Conservation (phyloP, 2,329 filamentous ascomycete species). For the Xylariales sp. region DNA sequence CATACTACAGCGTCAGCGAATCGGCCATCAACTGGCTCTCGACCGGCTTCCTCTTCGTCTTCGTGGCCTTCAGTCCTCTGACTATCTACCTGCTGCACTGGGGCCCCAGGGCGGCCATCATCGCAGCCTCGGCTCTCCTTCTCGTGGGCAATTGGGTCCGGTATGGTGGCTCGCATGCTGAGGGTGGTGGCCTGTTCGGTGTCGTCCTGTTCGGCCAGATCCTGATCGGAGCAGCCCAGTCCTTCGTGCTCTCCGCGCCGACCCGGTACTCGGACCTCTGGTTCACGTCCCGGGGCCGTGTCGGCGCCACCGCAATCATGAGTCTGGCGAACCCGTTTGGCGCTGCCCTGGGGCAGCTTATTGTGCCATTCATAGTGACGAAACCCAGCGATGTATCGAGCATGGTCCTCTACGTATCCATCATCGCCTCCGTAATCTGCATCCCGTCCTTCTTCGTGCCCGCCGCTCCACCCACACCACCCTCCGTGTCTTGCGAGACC, state of each 20-base stretch:
- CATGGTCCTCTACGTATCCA: conserved; percentile 72
- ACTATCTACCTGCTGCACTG: conserved; percentile 74
- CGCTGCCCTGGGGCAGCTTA: conserved; percentile 80
- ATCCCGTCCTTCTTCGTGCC: conserved; percentile 82
- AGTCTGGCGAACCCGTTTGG: conserved; percentile 88
- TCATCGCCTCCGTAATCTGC: conserved; percentile 44
- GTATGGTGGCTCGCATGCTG: conserved; percentile 60
- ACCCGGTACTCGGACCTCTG: conserved; percentile 90
- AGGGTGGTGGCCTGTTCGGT: conserved; percentile 60
- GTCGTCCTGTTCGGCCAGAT: conserved; percentile 89
- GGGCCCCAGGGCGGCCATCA: conserved; percentile 74
- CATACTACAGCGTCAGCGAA: conserved; percentile 71
- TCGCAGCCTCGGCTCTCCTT: conserved; percentile 66
- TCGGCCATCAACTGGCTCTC: conserved; percentile 88
- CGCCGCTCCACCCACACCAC: conserved; percentile 69
- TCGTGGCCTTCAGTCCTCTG: conserved; percentile 66
- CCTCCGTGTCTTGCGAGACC: conserved; percentile 60
- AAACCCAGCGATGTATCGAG: conserved; percentile 62
- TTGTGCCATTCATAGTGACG: conserved; percentile 73
- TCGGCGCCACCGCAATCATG: conserved; percentile 80
- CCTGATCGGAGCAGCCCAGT: conserved; percentile 81
- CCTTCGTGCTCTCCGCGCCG: conserved; percentile 85
- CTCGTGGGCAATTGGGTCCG: conserved; percentile 89
- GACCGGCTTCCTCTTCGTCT: conserved; percentile 82
- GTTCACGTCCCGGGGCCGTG: conserved; percentile 81